A percentile compares a stretch with the other conserved stretches of the same genome.
These are phyloP conservation scores for Davidsoniella virescens DNA, from an alignment of 2,329 filamentous ascomycete species.

Conservation along the genomic window DNA sequence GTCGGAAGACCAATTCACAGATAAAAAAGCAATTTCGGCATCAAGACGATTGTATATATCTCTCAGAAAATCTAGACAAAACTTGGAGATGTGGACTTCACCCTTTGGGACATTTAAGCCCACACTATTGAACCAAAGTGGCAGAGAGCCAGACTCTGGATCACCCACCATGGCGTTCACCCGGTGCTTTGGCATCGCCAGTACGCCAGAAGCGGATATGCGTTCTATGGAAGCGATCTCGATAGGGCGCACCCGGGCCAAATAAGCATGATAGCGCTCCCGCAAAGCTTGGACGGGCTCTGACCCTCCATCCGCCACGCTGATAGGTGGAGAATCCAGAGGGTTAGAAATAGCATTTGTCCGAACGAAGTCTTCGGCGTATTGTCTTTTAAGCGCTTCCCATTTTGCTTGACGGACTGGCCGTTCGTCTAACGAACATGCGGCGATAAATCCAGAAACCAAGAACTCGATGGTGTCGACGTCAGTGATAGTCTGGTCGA, in stretches of 20 bases:
- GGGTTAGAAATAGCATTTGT: conserved; percentile 18
- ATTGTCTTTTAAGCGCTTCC: no score
- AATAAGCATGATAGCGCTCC: conserved; percentile 18
- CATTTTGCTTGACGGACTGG: conserved; percentile 13
- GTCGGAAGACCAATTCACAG: conserved; percentile 34
- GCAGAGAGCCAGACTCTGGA: background rate
- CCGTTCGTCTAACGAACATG: conserved; percentile 21
- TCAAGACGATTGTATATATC: background rate
- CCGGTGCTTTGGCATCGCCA: conserved; percentile 17
- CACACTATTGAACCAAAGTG: conserved; percentile 22
- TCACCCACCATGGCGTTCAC: conserved; percentile 17
- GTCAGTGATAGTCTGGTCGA: conserved; percentile 42
- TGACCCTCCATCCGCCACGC: background rate
- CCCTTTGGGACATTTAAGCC: conserved; percentile 13
- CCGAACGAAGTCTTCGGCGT: no score
- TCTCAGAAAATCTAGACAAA: no score
- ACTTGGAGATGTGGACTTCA: no score
- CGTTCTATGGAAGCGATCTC: conserved; percentile 31
- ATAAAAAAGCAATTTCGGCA: conserved; percentile 26
- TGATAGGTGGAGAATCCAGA: conserved; percentile 15
- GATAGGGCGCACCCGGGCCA: conserved; percentile 23
- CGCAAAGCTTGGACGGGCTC: background rate
- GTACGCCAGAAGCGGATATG: conserved; percentile 28
- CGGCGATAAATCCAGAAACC: conserved; percentile 26
- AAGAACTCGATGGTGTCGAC: conserved; percentile 36